Evolutionary conservation across 2,329 filamentous ascomycete species (phyloP).

Genomic region (Eurotiales sp.): DNA sequence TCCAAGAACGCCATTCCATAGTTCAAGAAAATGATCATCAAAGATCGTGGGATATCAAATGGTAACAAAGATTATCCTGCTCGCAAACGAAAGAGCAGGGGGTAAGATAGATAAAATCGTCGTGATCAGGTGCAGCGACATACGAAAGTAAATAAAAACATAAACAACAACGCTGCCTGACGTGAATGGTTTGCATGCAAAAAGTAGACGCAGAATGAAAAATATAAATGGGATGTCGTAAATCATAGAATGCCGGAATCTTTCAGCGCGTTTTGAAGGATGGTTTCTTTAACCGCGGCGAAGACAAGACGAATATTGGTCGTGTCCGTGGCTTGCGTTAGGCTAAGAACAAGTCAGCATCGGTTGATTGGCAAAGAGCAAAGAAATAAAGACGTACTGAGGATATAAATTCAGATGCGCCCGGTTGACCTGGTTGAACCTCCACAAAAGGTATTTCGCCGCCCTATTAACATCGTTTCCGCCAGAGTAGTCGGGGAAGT

Average conservation of each 20-base stretch:
- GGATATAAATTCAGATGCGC: slow-evolving; percentile 95
- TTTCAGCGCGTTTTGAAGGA: slow-evolving; percentile 95
- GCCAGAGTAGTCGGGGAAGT: slow-evolving; percentile 96
- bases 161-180: slow-evolving; percentile 11
- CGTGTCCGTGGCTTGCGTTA: slow-evolving; percentile 97
- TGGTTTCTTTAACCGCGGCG: slow-evolving; percentile 97
- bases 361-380: background rate
- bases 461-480: slow-evolving; percentile 97
- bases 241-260: slow-evolving; percentile 85
- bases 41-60: slow-evolving; percentile 10
- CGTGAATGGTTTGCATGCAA: slow-evolving; percentile 15
- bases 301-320: slow-evolving; percentile 98
- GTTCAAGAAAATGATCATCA: slow-evolving; percentile 13
- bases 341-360: slow-evolving; percentile 49
- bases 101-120: background rate
- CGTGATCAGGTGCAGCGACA: background rate
- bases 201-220: slow-evolving; percentile 16
- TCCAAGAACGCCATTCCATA: slow-evolving; percentile 7
- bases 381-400: slow-evolving; percentile 66
- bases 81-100: background rate
- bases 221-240: slow-evolving; percentile 5
- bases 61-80: slow-evolving; percentile 7
- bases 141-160: background rate
- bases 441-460: slow-evolving; percentile 95
- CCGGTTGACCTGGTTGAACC: slow-evolving; percentile 97